Evolutionary conservation across 768 basidiomycete species (phyloP).

Genomic region (Pisolithus marmoratus): DNA sequence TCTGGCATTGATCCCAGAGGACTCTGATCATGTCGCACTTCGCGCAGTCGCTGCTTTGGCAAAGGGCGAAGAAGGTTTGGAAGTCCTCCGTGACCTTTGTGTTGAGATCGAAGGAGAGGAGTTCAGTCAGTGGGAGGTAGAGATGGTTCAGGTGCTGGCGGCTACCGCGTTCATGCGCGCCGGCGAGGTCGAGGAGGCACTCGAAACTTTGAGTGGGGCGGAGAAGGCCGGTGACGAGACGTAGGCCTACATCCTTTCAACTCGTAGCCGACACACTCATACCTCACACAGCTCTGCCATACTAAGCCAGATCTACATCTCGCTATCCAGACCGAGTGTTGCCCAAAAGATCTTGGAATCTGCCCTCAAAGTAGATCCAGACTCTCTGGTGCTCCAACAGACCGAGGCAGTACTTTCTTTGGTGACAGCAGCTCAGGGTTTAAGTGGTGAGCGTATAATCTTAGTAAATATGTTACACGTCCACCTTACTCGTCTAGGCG

Average conservation of each 20-base stretch:
- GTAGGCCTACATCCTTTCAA: constrained; percentile 40
- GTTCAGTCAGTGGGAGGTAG: constrained; percentile 61
- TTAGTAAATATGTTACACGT: constrained; percentile 7
- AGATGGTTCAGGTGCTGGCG: constrained; percentile 70
- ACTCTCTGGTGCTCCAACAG: constrained; percentile 82
- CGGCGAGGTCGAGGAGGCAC: constrained; percentile 85
- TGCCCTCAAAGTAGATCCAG: constrained; percentile 83
- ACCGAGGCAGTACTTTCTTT: constrained; percentile 83
- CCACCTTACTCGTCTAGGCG: constrained; percentile 11
- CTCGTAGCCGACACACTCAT: background rate
- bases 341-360: constrained; percentile 82
- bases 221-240: constrained; percentile 81
- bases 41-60: constrained; percentile 72
- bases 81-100: constrained; percentile 78
- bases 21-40: constrained; percentile 58
- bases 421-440: constrained; percentile 67
- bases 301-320: constrained; percentile 82
- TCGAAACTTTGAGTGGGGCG: constrained; percentile 74
- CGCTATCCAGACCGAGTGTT: constrained; percentile 82
- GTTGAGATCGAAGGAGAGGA: constrained; percentile 83
- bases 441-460: constrained; percentile 31
- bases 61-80: constrained; percentile 56
- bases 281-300: constrained; percentile 58
- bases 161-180: constrained; percentile 84
- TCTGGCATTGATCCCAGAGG: constrained; percentile 48